Base-by-base conservation (phyloP, 169 alveolate genomes). In the Eimeria praecox region DNA sequence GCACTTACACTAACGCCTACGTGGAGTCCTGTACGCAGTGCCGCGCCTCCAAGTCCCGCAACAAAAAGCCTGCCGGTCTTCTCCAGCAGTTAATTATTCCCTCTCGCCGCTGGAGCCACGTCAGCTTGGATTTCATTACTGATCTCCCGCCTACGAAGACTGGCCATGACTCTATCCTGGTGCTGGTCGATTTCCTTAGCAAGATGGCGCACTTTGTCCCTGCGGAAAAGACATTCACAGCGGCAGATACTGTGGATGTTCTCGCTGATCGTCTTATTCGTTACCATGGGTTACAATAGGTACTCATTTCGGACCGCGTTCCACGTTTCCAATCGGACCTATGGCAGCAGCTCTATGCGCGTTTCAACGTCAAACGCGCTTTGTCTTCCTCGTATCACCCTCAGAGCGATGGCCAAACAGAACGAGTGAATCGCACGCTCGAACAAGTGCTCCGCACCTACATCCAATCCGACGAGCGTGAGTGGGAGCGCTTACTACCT, bases 11-110 rank as follows among this genome's bases (percentile, higher is more conserved):
- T 10, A 33, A 3, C 54, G 56, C 56, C 54, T 75, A 33, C 54
- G 86, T 38, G 38, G 86, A 75, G 86, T 75, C 86, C 38, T 75
- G 86, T 20, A 42, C 59, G 38, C 56, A 42, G 33, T 75, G 49
- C 54, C 49, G 56, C 38, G 86, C 86, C 33, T 33, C 86, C 38
- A 75, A 75, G 56, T 33, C 46, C 33, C 49, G 33, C 44, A 75
- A 33, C 56, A 20, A 33, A 38, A 75, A 75, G 6, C 86, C 86
- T 75, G 86, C 86, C 38, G 86, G 86, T 5, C 86, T 75, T 12
- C 86, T 75, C n/a, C 86, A 75, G 40, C 56, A 38, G 49, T 22
- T 33, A 6, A 38, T 38, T 38, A 75, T 75, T 42, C 86, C 86
- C n/a, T 12, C 86, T 9, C 14, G 56, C 1, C 49, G 86, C 38